Percentiles rank a stretch among this genome's conserved stretches.
Evolutionary conservation across 805 yeast genomes (phyloP).

Genomic region (Lipomyces spencermartinsiae): DNA sequence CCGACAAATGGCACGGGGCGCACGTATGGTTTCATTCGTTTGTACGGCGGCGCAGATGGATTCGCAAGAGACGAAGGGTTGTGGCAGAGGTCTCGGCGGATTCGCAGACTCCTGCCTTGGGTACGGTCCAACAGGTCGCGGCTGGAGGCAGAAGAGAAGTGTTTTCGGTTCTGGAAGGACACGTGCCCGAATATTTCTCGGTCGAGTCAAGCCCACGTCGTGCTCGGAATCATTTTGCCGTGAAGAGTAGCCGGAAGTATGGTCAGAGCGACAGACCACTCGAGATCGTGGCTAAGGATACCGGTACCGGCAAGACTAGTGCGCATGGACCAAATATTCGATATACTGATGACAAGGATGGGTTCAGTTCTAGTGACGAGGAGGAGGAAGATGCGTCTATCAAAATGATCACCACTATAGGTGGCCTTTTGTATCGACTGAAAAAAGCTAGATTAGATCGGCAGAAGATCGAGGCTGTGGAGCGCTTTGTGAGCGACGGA

Average conservation of each 20-base stretch:
- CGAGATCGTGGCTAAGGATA: not conserved
- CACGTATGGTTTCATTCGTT: conserved; percentile 62
- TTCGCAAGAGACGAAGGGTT: conserved; percentile 46
- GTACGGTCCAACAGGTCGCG: not conserved
- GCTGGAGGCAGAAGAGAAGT: not conserved
- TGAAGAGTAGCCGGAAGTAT: not conserved
- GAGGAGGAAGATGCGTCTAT: conserved; percentile 3
- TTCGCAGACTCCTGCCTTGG: not conserved
- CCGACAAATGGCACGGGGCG: conserved; percentile 65
- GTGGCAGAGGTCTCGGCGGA: not conserved
- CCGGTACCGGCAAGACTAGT: no score
- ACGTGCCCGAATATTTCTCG: conserved; percentile 20
- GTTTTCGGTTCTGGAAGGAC: conserved; percentile 23
- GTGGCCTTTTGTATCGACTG: conserved; percentile 21
- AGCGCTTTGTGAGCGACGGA: conserved; percentile 27
- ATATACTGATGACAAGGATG: conserved; percentile 3
- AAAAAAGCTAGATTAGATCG: conserved; percentile 34
- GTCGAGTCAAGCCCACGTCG: conserved; percentile 20
- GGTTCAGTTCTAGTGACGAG: conserved; percentile 13
- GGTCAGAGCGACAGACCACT: not conserved
- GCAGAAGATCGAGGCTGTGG: conserved; percentile 34
- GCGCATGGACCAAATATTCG: not conserved
- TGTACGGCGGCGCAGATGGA: conserved; percentile 74
- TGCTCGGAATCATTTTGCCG: conserved; percentile 4
- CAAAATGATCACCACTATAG: conserved; percentile 13